phyloP scores from a whole-genome alignment of 1,139 yeast genomes.

The Yamadazyma dendronema region DNA sequence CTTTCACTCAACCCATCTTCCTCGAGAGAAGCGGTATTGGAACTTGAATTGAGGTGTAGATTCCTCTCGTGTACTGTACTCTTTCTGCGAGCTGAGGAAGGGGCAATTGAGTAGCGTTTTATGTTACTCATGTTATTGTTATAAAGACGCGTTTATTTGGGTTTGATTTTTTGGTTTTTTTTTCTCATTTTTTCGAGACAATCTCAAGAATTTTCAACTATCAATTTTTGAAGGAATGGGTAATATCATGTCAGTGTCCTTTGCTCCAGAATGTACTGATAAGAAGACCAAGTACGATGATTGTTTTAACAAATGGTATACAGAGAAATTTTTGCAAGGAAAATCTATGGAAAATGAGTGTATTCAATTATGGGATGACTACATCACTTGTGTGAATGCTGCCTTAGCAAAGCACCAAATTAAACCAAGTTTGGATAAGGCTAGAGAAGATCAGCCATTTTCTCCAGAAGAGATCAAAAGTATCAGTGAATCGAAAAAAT shows the following conservation, averaged over 20 bases:
- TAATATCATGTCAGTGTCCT: constrained; percentile 82
- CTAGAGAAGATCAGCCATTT: constrained; percentile 89
- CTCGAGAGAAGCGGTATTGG: constrained; percentile 12
- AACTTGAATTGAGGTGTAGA: constrained; percentile 19
- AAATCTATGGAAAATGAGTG: constrained; percentile 81
- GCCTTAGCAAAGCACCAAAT: constrained; percentile 73
- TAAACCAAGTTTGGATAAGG: constrained; percentile 85
- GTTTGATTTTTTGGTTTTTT: background rate
- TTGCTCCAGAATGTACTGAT: constrained; percentile 95
- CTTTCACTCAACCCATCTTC: constrained; percentile 14
- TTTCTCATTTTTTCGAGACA: background rate
- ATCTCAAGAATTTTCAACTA: background rate
- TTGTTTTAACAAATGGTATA: constrained; percentile 93
- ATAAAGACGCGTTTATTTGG: background rate
- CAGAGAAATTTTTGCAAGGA: constrained; percentile 80
- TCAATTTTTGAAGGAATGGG: constrained; percentile 49
- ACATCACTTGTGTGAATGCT: constrained; percentile 79
- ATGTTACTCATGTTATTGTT: constrained; percentile 16
- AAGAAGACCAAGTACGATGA: constrained; percentile 83
- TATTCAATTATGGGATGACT: constrained; percentile 82
- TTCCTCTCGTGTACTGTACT: background rate
- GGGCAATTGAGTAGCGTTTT: constrained; percentile 43
- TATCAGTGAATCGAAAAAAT: constrained; percentile 1
- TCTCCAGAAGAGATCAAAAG: constrained; percentile 31
- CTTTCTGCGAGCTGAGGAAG: constrained; percentile 37